Percentiles rank a stretch among this genome's conserved stretches.
These are phyloP conservation scores for Syzygium malaccense DNA, from an alignment of 441 rosid species.

Conservation along the genomic window DNA sequence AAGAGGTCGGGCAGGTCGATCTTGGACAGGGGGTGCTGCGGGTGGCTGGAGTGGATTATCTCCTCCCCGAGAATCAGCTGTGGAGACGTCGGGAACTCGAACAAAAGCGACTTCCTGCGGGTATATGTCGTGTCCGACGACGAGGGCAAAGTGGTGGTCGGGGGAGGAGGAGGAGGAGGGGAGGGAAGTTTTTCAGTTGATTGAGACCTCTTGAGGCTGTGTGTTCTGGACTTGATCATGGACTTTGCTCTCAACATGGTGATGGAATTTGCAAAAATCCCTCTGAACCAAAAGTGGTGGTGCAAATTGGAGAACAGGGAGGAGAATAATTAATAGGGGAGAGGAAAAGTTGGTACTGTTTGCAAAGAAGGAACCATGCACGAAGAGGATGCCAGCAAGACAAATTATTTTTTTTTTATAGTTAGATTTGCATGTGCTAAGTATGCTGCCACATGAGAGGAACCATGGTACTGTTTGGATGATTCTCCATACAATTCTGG, in stretches of 20 bases:
- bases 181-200: neutral
- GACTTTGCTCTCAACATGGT: neutral
- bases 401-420: neutral
- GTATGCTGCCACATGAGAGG: neutral
- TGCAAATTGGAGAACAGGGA: neutral
- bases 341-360: conserved; percentile 6
- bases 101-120: neutral
- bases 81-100: conserved; percentile 54
- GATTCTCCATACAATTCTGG: neutral
- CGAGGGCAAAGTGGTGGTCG: neutral
- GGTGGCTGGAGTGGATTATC: conserved; percentile 51
- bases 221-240: neutral
- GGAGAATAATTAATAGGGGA: conserved; percentile 14
- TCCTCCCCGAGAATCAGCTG: conserved; percentile 35
- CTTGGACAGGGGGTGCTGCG: conserved; percentile 40
- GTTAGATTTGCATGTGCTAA: neutral
- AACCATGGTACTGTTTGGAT: too few relatives aligned
- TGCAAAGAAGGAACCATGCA: neutral
- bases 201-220: neutral
- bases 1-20: conserved; percentile 44
- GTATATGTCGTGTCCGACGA: neutral
- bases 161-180: neutral
- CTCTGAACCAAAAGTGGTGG: neutral
- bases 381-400: conserved; percentile 7
- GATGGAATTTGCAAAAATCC: neutral